Base-by-base conservation (phyloP, 805 yeast genomes). In the Alloascoidea hylecoeti region DNA sequence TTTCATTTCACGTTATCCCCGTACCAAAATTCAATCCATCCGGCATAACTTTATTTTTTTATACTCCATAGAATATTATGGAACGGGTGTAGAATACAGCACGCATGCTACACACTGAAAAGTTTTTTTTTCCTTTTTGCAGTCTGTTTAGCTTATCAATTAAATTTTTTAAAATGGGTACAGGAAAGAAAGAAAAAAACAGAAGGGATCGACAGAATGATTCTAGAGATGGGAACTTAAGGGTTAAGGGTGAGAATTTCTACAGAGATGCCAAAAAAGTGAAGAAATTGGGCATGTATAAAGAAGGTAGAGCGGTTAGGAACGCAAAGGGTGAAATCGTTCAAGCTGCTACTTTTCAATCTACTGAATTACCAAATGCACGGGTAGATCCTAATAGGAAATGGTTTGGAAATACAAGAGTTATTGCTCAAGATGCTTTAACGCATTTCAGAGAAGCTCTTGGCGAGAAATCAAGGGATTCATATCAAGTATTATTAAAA, bases 341-440 rank as follows among this genome's bases (percentile, higher is more conserved):
- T 39, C 68, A 73, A 53, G 95, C 95, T 34, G 96, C 97, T 15
- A 77, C 75, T 18, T 69, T 89, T 41, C 98, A 89, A 57, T 78
- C 82, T 47, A 76, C 85, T 3, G 88, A 85, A 44, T 68, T 82
- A 18, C 97, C 97, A 12, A 74, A 66, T 45, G 97, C 97, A 1
- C 69, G 98, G 43, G 94, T 89, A 34, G 95, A 84, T 54, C 97
- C 98, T 4, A 89, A 89, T 58, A 74, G 95, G 57, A 75, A 94
- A 54, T 89, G 97, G 98, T 92, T 92, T 55, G 96, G 96, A 36
- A 92, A 86, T 60, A 85, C 98, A 12, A 74, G 98, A 53, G 98
- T 89, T 33, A 89, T 89, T 52, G 89, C 96, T 3, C 98, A 89
- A 57, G 96, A 92, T 66, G 96, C 97, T 2, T 65, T 89, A 50